Evolutionary conservation across 2,329 filamentous ascomycete species (phyloP).

Genomic region (Colletotrichum agaves): DNA sequence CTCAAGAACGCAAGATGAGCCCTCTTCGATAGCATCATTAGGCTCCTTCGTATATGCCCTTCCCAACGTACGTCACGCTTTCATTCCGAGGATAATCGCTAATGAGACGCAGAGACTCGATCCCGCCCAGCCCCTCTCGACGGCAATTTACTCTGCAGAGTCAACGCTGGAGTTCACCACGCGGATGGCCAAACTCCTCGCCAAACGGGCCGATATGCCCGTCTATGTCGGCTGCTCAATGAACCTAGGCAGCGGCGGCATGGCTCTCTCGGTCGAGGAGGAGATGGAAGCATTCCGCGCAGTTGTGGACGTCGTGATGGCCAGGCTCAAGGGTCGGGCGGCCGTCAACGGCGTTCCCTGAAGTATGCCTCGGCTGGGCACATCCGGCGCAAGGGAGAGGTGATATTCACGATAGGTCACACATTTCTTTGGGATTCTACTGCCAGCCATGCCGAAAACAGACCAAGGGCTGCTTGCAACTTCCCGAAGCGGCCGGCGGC

Average conservation of each 20-base stretch:
- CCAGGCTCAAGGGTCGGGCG: conserved; percentile 55
- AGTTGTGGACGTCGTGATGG: conserved; percentile 76
- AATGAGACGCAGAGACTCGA: conserved; percentile 57
- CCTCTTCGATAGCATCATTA: conserved; percentile 65
- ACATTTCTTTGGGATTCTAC: background rate
- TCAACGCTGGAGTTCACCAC: conserved; percentile 87
- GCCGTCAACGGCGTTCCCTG: conserved; percentile 39
- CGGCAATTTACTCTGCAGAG: conserved; percentile 80
- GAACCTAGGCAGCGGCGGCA: conserved; percentile 76
- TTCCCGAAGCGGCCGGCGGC: conserved; percentile 16
- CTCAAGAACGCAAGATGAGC: conserved; percentile 65
- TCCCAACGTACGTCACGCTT: conserved; percentile 75
- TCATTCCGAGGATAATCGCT: background rate
- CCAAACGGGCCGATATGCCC: conserved; percentile 76
- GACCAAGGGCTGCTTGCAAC: background rate
- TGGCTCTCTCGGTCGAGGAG: conserved; percentile 88
- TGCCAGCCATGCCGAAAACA: background rate
- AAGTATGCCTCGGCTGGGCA: background rate
- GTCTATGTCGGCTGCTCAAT: conserved; percentile 94
- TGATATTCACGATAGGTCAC: background rate
- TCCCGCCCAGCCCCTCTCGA: conserved; percentile 74
- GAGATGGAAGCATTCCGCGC: conserved; percentile 89
- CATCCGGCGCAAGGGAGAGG: background rate
- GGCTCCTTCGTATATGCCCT: conserved; percentile 95
- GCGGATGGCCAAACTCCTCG: conserved; percentile 84